Percentiles rank a stretch among this genome's conserved stretches.
Conservation (phyloP, 23 red algal species). For the Cyanidiococcus yangmingshanensis region DNA sequence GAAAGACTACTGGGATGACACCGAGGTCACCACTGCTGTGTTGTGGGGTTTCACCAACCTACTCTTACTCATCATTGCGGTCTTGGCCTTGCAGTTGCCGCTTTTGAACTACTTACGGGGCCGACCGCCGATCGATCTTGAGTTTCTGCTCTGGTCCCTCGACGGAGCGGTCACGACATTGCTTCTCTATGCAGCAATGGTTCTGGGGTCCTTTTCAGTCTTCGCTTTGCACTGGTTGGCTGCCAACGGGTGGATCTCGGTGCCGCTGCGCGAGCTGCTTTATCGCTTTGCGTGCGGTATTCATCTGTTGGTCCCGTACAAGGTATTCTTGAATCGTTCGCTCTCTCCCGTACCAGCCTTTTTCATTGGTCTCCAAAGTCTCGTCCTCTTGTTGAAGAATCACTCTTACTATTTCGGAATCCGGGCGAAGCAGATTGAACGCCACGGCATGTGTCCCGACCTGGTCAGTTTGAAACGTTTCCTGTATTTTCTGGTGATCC, state of each 20-base stretch:
- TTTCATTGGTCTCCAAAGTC: slow-evolving; percentile 26
- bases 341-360: slow-evolving; percentile 32
- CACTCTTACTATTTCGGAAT: slow-evolving; percentile 6
- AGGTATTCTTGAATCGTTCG: slow-evolving; percentile 2
- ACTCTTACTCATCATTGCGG: slow-evolving; percentile 20
- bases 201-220: slow-evolving; percentile 19
- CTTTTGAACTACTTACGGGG: slow-evolving; percentile 14
- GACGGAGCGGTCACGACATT: slow-evolving; percentile 20
- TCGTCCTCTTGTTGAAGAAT: not conserved
- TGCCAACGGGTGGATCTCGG: not conserved
- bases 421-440: not conserved
- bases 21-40: not conserved
- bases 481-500: slow-evolving; percentile 24
- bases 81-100: slow-evolving; percentile 9
- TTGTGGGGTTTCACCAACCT: slow-evolving; percentile 26
- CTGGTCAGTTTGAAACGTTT: slow-evolving; percentile 10
- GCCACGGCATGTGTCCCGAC: not conserved
- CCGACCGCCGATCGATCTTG: slow-evolving; percentile 18
- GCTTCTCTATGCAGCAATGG: slow-evolving; percentile 16
- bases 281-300: slow-evolving; percentile 27
- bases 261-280: slow-evolving; percentile 21
- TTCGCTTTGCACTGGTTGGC: slow-evolving; percentile 26
- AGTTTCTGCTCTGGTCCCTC: slow-evolving; percentile 25
- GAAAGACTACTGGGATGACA: not conserved
- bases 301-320: slow-evolving; percentile 21